A percentile compares a stretch with the other conserved stretches of the same genome.
phyloP scores from a whole-genome alignment of 2,329 filamentous ascomycete genomes.

The Colletotrichum orchidophilum region DNA sequence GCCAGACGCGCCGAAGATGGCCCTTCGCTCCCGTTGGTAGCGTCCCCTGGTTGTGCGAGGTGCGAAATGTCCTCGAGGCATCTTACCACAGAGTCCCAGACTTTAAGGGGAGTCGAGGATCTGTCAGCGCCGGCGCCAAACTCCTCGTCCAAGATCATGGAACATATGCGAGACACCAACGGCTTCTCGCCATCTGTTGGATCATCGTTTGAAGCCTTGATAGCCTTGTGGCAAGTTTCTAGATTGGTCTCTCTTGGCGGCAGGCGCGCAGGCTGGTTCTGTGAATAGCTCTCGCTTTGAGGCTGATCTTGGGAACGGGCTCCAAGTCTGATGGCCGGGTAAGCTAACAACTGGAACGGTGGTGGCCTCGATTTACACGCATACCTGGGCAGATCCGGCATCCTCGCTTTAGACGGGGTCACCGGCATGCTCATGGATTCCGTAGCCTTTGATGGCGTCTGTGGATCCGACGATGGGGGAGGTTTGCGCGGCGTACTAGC shows the following conservation, averaged over 20 bases:
- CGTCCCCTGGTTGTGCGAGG: neutral
- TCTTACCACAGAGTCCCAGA: conserved; percentile 21
- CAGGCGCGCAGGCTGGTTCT: neutral
- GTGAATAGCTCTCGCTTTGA: neutral
- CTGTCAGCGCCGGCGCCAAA: conserved; percentile 3
- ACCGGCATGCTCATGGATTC: conserved; percentile 2
- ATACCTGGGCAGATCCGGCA: conserved; percentile 15
- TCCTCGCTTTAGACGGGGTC: conserved; percentile 15
- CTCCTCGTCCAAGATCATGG: conserved; percentile 24
- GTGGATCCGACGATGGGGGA: neutral
- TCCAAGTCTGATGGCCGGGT: neutral
- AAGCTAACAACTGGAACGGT: neutral
- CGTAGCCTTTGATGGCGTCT: neutral
- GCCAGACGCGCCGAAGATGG: neutral
- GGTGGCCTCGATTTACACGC: neutral
- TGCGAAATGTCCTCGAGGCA: conserved; percentile 19
- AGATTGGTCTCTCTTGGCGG: neutral
- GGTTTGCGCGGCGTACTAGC: neutral
- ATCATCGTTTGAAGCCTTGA: neutral
- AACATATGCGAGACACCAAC: conserved; percentile 22
- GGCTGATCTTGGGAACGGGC: neutral
- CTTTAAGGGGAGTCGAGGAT: conserved; percentile 23
- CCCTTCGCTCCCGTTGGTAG: neutral
- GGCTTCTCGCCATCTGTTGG: neutral
- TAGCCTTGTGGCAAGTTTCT: neutral